Evolutionary conservation across 805 yeast genomes (phyloP), one percentile per base, ranked within the genome.

Genomic region (Candida gorgasii): DNA sequence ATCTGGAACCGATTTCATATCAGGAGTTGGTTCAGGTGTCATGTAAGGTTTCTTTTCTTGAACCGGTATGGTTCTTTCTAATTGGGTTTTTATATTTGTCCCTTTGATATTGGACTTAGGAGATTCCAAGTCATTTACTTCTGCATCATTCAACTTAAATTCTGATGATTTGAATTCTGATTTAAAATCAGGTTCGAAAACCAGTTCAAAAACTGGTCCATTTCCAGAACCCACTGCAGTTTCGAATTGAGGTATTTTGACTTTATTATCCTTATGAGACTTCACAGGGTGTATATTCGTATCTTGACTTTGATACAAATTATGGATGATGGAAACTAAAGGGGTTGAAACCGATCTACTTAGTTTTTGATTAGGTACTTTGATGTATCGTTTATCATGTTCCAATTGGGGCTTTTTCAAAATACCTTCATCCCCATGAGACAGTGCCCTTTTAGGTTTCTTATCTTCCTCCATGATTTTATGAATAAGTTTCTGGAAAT

Each of bases 61-160:
- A n/a, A n/a, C n/a, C n/a, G n/a, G n/a, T n/a, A n/a, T n/a, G n/a
- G n/a, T n/a, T n/a, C n/a, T n/a, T n/a, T n/a, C n/a, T n/a, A n/a
- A n/a, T n/a, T 9, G 48, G 85, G 29, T 50, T 81, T 32, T 57
- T 86, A 24, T 76, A 78, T 44, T 82, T 80, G 78, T 59, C 77
- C 44, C 7, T 12, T 24, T 24, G 8, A 12, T 11, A 24, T 7
- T 24, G 13, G 6, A 7, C 9, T 22, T 22, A 9, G 24, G 24
- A 9, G 24, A 22, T 22, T 7, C 6, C 24, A 22, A 22, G 9
- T 9, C n/a, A n/a, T 22, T 9, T 22, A 22, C 9, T 22, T 24
- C 12, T 24, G 28, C 13, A 11, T 24, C 28, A 24, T 24, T 24
- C 7, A 11, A 24, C 12, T 24, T 12, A 11, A 24, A 7, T 5